phyloP scores from a whole-genome alignment of 2,329 filamentous ascomycete genomes.

The Neonectria hederae region DNA sequence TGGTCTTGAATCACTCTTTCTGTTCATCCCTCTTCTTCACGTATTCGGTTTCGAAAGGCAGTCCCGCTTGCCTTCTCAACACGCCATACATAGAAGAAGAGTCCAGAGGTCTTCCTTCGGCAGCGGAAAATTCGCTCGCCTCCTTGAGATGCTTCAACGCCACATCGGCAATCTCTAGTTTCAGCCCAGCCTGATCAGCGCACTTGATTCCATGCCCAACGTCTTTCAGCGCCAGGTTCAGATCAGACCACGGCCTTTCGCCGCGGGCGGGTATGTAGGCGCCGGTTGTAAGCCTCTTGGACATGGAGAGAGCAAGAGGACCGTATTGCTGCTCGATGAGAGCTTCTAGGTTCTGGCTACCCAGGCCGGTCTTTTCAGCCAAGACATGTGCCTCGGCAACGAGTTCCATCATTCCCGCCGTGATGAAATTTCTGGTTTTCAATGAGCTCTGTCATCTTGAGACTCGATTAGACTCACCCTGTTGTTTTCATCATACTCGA shows the following conservation, averaged over 20 bases:
- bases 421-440: slow-evolving; percentile 62
- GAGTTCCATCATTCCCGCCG: slow-evolving; percentile 59
- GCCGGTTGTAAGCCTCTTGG: slow-evolving; percentile 49
- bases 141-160: slow-evolving; percentile 54
- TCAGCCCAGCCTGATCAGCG: slow-evolving; percentile 51
- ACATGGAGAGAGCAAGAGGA: slow-evolving; percentile 49
- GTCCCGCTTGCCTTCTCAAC: slow-evolving; percentile 52
- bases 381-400: slow-evolving; percentile 60
- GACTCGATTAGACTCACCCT: slow-evolving; percentile 43
- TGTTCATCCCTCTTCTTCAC: slow-evolving; percentile 44
- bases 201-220: slow-evolving; percentile 58
- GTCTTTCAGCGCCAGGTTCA: slow-evolving; percentile 62
- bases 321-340: slow-evolving; percentile 55
- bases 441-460: neutral
- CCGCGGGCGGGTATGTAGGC: slow-evolving; percentile 49
- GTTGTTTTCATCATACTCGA: slow-evolving; percentile 59
- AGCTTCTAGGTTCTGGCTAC: slow-evolving; percentile 51
- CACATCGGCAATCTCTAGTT: slow-evolving; percentile 53
- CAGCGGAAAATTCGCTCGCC: slow-evolving; percentile 51
- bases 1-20: neutral
- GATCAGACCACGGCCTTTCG: slow-evolving; percentile 56
- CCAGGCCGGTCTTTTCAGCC: slow-evolving; percentile 56
- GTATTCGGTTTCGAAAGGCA: slow-evolving; percentile 55
- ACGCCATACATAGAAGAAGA: slow-evolving; percentile 62
- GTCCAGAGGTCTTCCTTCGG: slow-evolving; percentile 52